Percentiles rank a stretch among this genome's conserved stretches.
These are phyloP conservation scores for Colletotrichum spaethianum DNA, from an alignment of 2,329 filamentous ascomycete genomes.

Conservation along the genomic window DNA sequence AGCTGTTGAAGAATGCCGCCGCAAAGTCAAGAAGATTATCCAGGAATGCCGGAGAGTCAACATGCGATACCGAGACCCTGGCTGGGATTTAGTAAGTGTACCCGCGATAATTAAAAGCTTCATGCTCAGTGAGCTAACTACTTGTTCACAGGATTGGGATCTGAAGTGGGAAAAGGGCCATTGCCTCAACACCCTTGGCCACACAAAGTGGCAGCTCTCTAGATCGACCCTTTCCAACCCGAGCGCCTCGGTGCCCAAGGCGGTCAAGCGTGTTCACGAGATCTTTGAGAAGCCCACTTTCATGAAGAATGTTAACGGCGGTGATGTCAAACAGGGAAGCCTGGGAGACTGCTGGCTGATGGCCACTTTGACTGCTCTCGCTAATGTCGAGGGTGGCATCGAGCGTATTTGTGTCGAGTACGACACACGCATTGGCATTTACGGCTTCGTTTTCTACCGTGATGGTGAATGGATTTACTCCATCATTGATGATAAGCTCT, in stretches of 20 bases:
- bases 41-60: slow-evolving; percentile 81
- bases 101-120: not conserved
- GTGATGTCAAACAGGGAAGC: slow-evolving; percentile 83
- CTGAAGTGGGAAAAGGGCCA: slow-evolving; percentile 75
- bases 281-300: slow-evolving; percentile 84
- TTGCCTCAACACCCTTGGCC: slow-evolving; percentile 67
- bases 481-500: slow-evolving; percentile 92
- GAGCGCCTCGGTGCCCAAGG: slow-evolving; percentile 72
- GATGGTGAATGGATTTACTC: slow-evolving; percentile 94
- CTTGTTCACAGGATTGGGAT: slow-evolving; percentile 69
- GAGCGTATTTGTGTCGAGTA: slow-evolving; percentile 82
- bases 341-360: slow-evolving; percentile 90
- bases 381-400: slow-evolving; percentile 79
- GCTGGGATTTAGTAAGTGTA: slow-evolving; percentile 68
- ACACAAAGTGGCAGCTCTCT: slow-evolving; percentile 66
- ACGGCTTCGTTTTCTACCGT: slow-evolving; percentile 90
- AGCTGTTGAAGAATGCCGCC: slow-evolving; percentile 74
- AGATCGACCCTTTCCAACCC: slow-evolving; percentile 61
- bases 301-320: slow-evolving; percentile 74
- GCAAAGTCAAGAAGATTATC: slow-evolving; percentile 73
- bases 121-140: slow-evolving; percentile 8
- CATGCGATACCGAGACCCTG: slow-evolving; percentile 81
- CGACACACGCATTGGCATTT: slow-evolving; percentile 82
- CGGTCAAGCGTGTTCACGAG: slow-evolving; percentile 82
- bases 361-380: slow-evolving; percentile 82